Evolutionary conservation across 805 yeast genomes (phyloP).

Genomic region (Tetrapisispora namnaoensis): DNA sequence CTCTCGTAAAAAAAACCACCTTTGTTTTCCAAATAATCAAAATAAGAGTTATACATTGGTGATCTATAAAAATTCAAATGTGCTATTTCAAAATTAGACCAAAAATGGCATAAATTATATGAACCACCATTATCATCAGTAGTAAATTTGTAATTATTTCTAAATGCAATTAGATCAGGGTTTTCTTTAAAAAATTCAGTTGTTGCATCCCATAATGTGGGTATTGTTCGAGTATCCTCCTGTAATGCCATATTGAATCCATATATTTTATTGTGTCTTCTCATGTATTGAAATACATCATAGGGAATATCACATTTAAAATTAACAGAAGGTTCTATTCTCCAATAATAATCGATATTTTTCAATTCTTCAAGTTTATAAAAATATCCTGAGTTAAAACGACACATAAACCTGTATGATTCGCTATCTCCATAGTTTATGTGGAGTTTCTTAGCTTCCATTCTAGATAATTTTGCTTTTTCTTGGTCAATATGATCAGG

Average conservation of each 20-base stretch:
- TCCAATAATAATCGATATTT: constrained; percentile 60
- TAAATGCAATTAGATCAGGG: constrained; percentile 46
- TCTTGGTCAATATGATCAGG: constrained; percentile 56
- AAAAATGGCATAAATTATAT: constrained; percentile 73
- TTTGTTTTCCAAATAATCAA: constrained; percentile 56
- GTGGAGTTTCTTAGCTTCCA: constrained; percentile 37
- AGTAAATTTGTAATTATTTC: constrained; percentile 54
- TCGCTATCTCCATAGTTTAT: constrained; percentile 46
- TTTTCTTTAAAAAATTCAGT: constrained; percentile 44
- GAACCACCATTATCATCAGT: constrained; percentile 32
- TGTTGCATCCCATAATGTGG: constrained; percentile 53
- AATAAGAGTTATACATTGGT: constrained; percentile 55
- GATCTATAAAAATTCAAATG: constrained; percentile 60
- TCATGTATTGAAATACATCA: constrained; percentile 55
- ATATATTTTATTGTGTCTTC: constrained; percentile 42
- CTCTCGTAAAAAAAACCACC: constrained; percentile 84
- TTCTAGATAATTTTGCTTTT: constrained; percentile 28
- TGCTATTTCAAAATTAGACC: constrained; percentile 84
- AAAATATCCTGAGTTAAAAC: constrained; percentile 44
- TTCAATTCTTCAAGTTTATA: constrained; percentile 47
- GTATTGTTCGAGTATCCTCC: constrained; percentile 54
- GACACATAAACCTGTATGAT: constrained; percentile 61
- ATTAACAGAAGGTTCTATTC: constrained; percentile 62
- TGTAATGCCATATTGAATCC: constrained; percentile 60
- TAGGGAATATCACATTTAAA: constrained; percentile 51